Evolutionary conservation across 2,329 filamentous ascomycete genomes (phyloP).

Genomic region (Fusarium devonianum): DNA sequence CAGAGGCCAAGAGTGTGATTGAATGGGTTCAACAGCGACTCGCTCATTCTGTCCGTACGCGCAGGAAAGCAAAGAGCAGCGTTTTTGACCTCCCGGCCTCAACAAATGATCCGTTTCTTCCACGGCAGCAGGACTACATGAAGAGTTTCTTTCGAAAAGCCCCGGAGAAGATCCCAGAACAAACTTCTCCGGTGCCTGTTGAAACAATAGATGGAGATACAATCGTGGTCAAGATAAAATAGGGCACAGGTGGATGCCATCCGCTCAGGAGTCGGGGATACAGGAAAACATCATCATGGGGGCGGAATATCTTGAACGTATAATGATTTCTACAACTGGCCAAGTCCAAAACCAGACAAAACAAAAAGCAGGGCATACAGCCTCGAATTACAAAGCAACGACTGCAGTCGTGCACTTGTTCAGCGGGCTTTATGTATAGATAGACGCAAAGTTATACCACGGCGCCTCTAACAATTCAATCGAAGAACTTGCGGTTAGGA

Average conservation of each 20-base stretch:
- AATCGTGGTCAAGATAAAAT: slow-evolving; percentile 34
- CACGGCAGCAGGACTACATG: slow-evolving; percentile 59
- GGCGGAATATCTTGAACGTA: slow-evolving; percentile 27
- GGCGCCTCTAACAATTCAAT: slow-evolving; percentile 71
- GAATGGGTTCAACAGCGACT: slow-evolving; percentile 79
- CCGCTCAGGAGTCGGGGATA: neutral
- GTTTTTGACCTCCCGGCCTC: slow-evolving; percentile 54
- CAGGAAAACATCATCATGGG: slow-evolving; percentile 9
- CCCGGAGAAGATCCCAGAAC: slow-evolving; percentile 10
- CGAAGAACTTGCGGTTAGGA: slow-evolving; percentile 92
- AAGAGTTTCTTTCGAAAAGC: slow-evolving; percentile 52
- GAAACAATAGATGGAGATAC: slow-evolving; percentile 19
- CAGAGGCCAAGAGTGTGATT: slow-evolving; percentile 78
- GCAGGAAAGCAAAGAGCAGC: slow-evolving; percentile 60
- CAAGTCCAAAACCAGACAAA: slow-evolving; percentile 35
- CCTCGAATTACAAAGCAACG: slow-evolving; percentile 45
- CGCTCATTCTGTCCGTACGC: slow-evolving; percentile 73
- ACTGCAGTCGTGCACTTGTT: slow-evolving; percentile 34
- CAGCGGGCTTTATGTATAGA: slow-evolving; percentile 21
- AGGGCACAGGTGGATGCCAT: neutral
- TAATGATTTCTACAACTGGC: slow-evolving; percentile 39
- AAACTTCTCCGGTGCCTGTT: slow-evolving; percentile 3
- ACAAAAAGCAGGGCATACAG: slow-evolving; percentile 45
- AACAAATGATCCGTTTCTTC: slow-evolving; percentile 50
- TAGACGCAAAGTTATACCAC: slow-evolving; percentile 14